Base-by-base conservation (phyloP, 768 basidiomycete species). In the Leccinum longicurvipes region DNA sequence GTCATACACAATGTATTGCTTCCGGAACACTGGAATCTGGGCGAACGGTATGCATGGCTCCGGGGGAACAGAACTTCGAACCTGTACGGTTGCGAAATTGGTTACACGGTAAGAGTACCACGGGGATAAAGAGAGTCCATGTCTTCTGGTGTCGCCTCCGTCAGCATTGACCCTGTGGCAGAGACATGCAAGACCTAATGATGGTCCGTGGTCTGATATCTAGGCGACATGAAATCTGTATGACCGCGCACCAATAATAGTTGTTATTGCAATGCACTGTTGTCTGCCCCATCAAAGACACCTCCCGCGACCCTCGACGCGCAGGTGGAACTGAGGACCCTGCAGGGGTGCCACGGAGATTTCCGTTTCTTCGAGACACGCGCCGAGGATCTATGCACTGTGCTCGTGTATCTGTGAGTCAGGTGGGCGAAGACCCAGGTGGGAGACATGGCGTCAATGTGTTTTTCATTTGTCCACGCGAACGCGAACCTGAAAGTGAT, bases 231-330 rank as follows among this genome's bases (percentile, higher is more conserved):
- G 19, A 19, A 41, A 41, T 41, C 39, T 11, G 39, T 41, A 11
- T 41, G 39, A 41, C 10, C n/a, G n/a, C 36, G 36, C 36, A n/a
- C 36, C 36, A 11, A 19, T 19, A 12, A 41, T 19, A 41, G 10
- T 19, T 19, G 10, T 19, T 11, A 19, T 19, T 12, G 19, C 11
- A 19, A 41, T 19, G 39, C 5, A 19, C 39, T 19, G 11, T 41
- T 41, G 19, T 41, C 19, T 19, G 19, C n/a, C 11, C 10, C 2
- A 19, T 19, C 39, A 19, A 9, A 41, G 9, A 19, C 10, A 11
- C 39, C 45, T 47, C 47, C 47, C 47, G 47, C 47, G 47, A 49
- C 47, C 47, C 47, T 49, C 47, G n/a, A 49, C 47, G 29, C 14
- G 47, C 47, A 25, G n/a, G 47, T 47, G 47, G 47, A 47, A 19